Base-by-base conservation (phyloP, 1,284 basidiomycete species). In the Phellopilus nigrolimitatus region DNA sequence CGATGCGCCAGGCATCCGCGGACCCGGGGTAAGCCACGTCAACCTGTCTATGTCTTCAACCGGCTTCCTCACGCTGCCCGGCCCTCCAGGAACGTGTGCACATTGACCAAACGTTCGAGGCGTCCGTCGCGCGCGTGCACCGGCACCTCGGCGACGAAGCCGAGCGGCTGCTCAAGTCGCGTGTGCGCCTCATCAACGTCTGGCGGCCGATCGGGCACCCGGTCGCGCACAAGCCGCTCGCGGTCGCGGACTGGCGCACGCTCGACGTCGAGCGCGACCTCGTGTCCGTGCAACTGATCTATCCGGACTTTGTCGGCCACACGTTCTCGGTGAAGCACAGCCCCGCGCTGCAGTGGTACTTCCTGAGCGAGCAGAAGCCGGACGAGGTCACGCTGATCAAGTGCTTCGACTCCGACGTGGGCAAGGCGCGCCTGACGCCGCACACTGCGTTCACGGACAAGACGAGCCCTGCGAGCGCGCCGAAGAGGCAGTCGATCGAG, bases 141-240 rank as follows among this genome's bases (percentile, higher is more conserved):
- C 69, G 73, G 10, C 79, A 82, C 56, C 69, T 78, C 24, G 71
- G 70, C 12, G 65, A 63, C 6, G 76, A 80, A 1, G 77, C 65
- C 0, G 69, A 73, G 3, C 65, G 64, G 13, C 68, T 76, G 7
- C 66, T 79, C 21, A 62, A 72, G 55, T 67, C 68, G n/a, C 78
- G 83, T 30, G 80, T 73, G 31, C 74, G 73, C 53, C 70, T 79
- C 55, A 73, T 79, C 68, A 80, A 79, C 60, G 68, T 78, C 50
- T 79, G 77, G 78, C 67, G 76, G 15, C 77, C 78, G 2, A 71
- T 80, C 49, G 65, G 60, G 8, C 66, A 74, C 39, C 56, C 71
- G 1, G 75, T 73, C 10, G 62, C 68, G 17, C 73, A 79, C 57
- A 65, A 64, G 56, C 79, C 78, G 0, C 70, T 80, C 39, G 73